Evolutionary conservation across 2,329 filamentous ascomycete species (phyloP), one percentile per base, ranked within the genome.

Genomic region (Sclerotinia trifoliorum): DNA sequence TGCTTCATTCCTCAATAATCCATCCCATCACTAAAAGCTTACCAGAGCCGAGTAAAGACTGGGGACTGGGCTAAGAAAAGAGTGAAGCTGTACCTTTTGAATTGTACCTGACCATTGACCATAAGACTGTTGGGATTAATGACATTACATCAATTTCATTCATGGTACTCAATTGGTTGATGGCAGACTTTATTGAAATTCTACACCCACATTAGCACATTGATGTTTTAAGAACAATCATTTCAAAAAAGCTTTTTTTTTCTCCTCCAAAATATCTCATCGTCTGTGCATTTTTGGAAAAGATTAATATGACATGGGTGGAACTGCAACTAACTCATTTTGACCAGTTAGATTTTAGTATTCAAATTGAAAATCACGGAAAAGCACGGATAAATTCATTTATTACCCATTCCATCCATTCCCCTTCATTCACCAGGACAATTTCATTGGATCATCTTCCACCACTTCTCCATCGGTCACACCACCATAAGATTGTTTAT

Each of bases 21-120:
- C 44, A 44, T 61, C 21, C 44, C 58, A 49, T 61, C 42, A 49
- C 44, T 49, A 48, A 35, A 61, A 35, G 58, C 58, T 61, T 61
- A 49, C 58, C 44, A 61, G 58, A 61, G 58, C 58, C 58, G 58
- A 61, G 58, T 49, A 19, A 61, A 24, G 58, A 61, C 29, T 48
- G 44, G 44, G 58, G 58, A 48, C 10, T 10, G 24, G 35, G 32
- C 15, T 42, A 35, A 35, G 29, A 26, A 48, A 35, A 35, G 26
- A 15, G 21, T 24, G 19, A 35, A 29, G 44, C 7, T 61, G 13
- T 46, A 49, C 19, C 42, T 48, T 55, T 55, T 32, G 21, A 26
- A 58, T 21, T 26, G 56, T 44, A 17, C 56, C 56, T 61, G 17
- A 32, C 19, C 42, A 48, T 48, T 35, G 19, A 35, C 54, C 54